These are phyloP conservation scores for Cytospora piceicola DNA, from an alignment of 2,329 filamentous ascomycete genomes.

Conservation along the genomic window DNA sequence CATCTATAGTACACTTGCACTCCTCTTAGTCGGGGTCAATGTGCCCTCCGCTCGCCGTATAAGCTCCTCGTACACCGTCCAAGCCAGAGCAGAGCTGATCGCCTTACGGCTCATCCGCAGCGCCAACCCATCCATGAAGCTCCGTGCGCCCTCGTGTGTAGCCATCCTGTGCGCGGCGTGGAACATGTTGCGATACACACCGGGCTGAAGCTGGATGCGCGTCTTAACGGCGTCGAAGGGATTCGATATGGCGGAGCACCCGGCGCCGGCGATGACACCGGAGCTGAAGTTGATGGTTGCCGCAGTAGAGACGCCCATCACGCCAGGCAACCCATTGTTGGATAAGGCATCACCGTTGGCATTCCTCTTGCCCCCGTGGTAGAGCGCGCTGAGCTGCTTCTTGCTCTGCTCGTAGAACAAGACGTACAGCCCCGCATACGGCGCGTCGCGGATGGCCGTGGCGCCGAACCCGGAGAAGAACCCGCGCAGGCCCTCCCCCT, in stretches of 20 bases:
- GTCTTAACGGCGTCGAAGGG: conserved; percentile 98
- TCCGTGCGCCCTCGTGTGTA: conserved; percentile 75
- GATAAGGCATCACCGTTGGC: conserved; percentile 10
- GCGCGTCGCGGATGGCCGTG: conserved; percentile 91
- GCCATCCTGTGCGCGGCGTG: conserved; percentile 80
- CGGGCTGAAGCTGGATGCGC: conserved; percentile 85
- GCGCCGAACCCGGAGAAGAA: conserved; percentile 95
- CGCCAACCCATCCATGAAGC: conserved; percentile 83
- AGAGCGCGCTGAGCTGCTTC: conserved; percentile 55
- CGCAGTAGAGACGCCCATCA: conserved; percentile 49
- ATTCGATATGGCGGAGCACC: conserved; percentile 89
- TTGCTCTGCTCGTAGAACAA: conserved; percentile 90
- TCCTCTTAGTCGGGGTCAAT: conserved; percentile 35
- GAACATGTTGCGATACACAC: conserved; percentile 79
- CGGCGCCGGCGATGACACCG: conserved; percentile 76
- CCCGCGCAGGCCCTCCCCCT: conserved; percentile 73
- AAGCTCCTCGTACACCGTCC: conserved; percentile 96
- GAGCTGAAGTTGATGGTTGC: conserved; percentile 84
- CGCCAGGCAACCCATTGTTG: conserved; percentile 6
- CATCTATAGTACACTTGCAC: conserved; percentile 28
- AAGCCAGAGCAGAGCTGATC: conserved; percentile 90
- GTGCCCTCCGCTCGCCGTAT: conserved; percentile 67
- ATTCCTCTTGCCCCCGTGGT: conserved; percentile 3
- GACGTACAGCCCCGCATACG: conserved; percentile 93
- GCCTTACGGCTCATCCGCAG: conserved; percentile 90